Conservation (phyloP, 495 filamentous ascomycete genomes). For the Penicillium nucicola region DNA sequence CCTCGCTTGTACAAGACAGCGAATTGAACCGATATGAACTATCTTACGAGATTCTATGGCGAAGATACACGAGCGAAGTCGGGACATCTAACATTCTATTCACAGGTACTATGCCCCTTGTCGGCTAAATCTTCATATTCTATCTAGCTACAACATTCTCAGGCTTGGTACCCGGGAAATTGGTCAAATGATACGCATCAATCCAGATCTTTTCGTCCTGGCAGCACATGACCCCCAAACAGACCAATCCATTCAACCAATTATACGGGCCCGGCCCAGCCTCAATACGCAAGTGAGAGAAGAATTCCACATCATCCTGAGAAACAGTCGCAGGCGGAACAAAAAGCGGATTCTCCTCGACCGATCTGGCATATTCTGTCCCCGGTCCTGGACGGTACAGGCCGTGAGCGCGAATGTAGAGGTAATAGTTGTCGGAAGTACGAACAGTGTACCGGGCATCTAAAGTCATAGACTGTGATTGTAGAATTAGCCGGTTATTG, state of each 20-base stretch:
- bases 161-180: conserved; percentile 27
- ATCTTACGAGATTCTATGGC: background rate
- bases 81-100: too few relatives aligned
- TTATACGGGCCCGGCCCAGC: conserved; percentile 29
- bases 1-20: too few relatives aligned
- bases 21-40: too few relatives aligned
- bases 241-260: conserved; percentile 33
- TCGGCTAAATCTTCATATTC: background rate
- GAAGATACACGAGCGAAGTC: too few relatives aligned
- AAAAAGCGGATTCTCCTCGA: conserved; percentile 13
- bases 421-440: conserved; percentile 22
- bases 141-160: conserved; percentile 26
- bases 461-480: conserved; percentile 28
- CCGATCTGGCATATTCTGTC: conserved; percentile 26
- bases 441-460: conserved; percentile 31
- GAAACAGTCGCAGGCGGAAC: conserved; percentile 19
- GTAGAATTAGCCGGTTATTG: background rate
- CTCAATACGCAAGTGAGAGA: conserved; percentile 30
- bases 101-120: too few relatives aligned
- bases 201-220: conserved; percentile 29
- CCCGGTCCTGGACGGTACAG: conserved; percentile 31
- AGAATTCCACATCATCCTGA: conserved; percentile 32
- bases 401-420: conserved; percentile 32
- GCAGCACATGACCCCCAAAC: conserved; percentile 32
- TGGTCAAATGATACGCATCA: conserved; percentile 34